These are phyloP conservation scores for Arctium minus DNA, from an alignment of 129 eudicot genomes.

Conservation along the genomic window DNA sequence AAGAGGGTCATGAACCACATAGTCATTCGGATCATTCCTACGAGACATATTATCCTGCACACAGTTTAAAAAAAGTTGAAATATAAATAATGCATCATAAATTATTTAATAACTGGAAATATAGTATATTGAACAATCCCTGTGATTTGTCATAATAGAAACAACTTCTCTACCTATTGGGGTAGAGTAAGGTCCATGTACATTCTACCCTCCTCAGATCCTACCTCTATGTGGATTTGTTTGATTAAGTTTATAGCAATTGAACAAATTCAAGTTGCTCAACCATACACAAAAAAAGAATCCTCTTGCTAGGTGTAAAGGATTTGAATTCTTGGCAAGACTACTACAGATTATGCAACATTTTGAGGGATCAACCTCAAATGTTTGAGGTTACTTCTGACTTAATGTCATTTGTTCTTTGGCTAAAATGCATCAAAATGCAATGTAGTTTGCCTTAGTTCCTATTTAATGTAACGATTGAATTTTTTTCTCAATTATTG, in stretches of 20 bases:
- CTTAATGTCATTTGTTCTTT: neutral
- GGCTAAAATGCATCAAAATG: neutral
- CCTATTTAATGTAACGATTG: neutral
- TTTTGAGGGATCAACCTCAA: neutral
- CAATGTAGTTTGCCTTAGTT: neutral
- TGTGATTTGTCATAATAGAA: neutral
- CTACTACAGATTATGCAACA: neutral
- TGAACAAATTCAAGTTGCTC: neutral
- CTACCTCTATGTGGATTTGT: neutral
- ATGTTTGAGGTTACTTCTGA: neutral
- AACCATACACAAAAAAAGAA: neutral
- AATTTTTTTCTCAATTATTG: neutral
- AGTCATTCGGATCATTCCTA: conserved; percentile 74
- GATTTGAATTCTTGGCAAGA: neutral
- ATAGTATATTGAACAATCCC: neutral
- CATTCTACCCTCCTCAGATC: too few species aligned
- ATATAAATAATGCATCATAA: neutral
- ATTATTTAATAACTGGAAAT: neutral
- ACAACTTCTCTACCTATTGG: neutral
- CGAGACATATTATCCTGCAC: conserved; percentile 83
- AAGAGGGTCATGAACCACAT: conserved; percentile 88
- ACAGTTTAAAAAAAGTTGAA: conserved; percentile 5
- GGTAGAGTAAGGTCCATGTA: too few species aligned
- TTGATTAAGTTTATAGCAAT: neutral
- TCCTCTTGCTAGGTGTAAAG: neutral